phyloP scores from a whole-genome alignment of 2,329 filamentous ascomycete genomes.

The Pezicula radicicola region DNA sequence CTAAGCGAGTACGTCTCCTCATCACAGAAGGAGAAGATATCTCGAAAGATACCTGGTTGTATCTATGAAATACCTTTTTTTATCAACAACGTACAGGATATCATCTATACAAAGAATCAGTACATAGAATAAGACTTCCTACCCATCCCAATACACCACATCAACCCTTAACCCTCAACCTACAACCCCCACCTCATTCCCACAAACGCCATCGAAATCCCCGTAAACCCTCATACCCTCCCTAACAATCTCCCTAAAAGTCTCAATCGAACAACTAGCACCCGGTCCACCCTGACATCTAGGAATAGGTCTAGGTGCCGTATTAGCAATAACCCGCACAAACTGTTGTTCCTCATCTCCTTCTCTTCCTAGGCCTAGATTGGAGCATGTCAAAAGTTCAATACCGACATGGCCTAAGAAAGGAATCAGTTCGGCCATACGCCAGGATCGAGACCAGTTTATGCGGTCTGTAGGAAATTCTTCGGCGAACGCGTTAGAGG shows the following conservation, averaged over 20 bases:
- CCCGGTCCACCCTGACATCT: constrained; percentile 47
- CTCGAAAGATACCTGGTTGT: too few relatives aligned
- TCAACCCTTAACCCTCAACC: too few relatives aligned
- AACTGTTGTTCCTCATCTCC: constrained; percentile 42
- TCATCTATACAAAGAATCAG: too few relatives aligned
- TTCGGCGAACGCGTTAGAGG: constrained; percentile 56
- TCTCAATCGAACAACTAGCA: constrained; percentile 42
- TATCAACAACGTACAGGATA: too few relatives aligned
- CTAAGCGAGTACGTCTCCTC: too few relatives aligned
- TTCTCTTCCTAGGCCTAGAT: constrained; percentile 48
- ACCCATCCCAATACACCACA: too few relatives aligned
- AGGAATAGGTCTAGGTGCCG: constrained; percentile 44
- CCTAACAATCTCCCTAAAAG: constrained; percentile 40
- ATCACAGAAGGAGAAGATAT: too few relatives aligned
- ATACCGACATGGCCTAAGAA: constrained; percentile 66
- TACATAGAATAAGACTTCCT: too few relatives aligned
- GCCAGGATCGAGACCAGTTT: constrained; percentile 63
- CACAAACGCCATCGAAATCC: constrained; percentile 26
- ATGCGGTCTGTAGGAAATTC: constrained; percentile 63
- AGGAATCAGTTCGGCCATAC: constrained; percentile 58
- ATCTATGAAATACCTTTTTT: too few relatives aligned
- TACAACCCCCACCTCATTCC: constrained; percentile 11
- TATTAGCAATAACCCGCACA: constrained; percentile 49
- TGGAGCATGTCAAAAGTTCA: constrained; percentile 57
- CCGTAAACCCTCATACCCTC: constrained; percentile 33